These are phyloP conservation scores for Pecoramyces ruminantium DNA, from an alignment of 192 early-diverging fungal species.

Conservation along the genomic window DNA sequence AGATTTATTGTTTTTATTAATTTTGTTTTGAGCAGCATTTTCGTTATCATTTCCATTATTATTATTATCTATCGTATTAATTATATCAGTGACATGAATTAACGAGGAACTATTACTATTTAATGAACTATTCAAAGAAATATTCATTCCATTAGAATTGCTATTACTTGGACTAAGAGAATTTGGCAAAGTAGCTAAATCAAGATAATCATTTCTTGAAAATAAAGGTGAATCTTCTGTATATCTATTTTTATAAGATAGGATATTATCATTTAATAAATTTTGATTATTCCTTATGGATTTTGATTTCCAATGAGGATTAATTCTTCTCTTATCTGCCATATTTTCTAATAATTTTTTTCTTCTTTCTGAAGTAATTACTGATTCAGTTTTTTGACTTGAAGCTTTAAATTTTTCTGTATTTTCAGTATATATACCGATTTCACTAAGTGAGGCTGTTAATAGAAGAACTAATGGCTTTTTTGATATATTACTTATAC, in stretches of 20 bases:
- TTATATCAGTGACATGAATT: background rate
- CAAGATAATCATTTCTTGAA: background rate
- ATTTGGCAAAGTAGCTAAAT: background rate
- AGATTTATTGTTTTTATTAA: background rate
- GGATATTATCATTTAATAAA: background rate
- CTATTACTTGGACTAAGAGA: background rate
- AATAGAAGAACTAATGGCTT: slow-evolving; percentile 22
- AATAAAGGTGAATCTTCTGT: background rate
- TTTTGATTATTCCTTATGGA: background rate
- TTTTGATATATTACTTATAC: slow-evolving; percentile 67
- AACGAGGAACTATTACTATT: background rate
- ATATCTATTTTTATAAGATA: background rate
- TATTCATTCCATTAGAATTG: background rate
- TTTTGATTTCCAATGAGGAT: background rate
- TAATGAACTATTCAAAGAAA: background rate
- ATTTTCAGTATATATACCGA: background rate
- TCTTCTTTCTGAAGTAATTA: background rate
- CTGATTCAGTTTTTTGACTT: background rate
- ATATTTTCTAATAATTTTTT: slow-evolving; percentile 1
- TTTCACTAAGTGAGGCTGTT: slow-evolving; percentile 18
- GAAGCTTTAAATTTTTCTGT: background rate
- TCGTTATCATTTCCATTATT: background rate
- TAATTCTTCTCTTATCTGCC: background rate
- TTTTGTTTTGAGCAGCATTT: background rate
- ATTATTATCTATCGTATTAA: background rate